Evolutionary conservation across 176 grass and related monocot genomes (phyloP), one percentile per base, ranked within the genome.

Genomic region (Phoenix roebelenii): DNA sequence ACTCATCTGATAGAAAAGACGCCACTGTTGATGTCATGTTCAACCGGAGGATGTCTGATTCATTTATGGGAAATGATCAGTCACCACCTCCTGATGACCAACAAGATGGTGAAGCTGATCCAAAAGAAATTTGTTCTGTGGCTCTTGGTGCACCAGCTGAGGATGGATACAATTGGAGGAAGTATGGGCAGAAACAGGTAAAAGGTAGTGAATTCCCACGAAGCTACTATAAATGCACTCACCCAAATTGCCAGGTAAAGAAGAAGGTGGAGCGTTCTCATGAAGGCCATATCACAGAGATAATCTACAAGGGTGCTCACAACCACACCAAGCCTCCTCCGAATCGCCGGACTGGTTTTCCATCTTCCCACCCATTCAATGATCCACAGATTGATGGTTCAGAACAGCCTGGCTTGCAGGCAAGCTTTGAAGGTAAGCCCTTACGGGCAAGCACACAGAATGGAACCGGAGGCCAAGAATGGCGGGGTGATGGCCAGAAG

Each of bases 111-210:
- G 79, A 72, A 25, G 39, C 49, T 0, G 54, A 79, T 16, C 23
- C 22, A 0, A 81, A 52, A 39, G 81, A 81, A 24, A 61, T 60
- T 48, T 59, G 58, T 15, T 67, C 66, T 7, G 15, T 70, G 54
- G 66, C 67, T 15, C 22, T 56, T 3, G 5, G 61, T 0, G 28
- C 71, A 5, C 80, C 80, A 1, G 84, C 83, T 3, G 87, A 96
- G 63, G 86, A 96, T 54, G 87, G 83, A 23, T 90, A 96, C 78
- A 85, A 89, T 55, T 96, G 92, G 92, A 74, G 92, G 81, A 96
- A 96, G 63, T 96, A 96, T 62, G 92, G 92, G 60, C 92, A 96
- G 83, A 96, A 96, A 74, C 92, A 96, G 57, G 86, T 96, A 72
- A 96, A 96, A 72, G 80, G 85, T 82, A 87, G 92, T 54, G 86